phyloP scores from a whole-genome alignment of 163 green algal species.

The Prototheca cutis region DNA sequence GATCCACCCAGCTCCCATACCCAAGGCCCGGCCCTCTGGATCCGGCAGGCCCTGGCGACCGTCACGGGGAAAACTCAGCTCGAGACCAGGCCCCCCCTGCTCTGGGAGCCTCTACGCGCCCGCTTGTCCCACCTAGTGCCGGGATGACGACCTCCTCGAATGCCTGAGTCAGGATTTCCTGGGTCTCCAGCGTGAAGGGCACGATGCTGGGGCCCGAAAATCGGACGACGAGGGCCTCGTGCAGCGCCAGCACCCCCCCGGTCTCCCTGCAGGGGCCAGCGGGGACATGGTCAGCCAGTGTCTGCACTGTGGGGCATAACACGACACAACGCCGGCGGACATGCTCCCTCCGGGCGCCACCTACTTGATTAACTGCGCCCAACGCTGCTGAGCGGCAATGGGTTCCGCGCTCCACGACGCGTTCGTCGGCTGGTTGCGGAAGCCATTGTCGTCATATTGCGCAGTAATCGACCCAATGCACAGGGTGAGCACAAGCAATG shows the following conservation, averaged over 20 bases:
- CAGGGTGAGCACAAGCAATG: too few relatives aligned
- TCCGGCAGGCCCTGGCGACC: too few relatives aligned
- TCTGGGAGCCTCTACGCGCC: too few relatives aligned
- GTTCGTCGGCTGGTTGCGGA: not conserved
- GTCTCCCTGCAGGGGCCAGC: not conserved
- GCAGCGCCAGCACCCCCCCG: not conserved
- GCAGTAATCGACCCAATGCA: too few relatives aligned
- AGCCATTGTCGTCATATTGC: not conserved
- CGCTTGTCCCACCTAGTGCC: not conserved
- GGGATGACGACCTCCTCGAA: not conserved
- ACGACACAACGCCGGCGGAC: too few relatives aligned
- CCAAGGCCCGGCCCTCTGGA: too few relatives aligned
- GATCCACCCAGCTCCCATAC: too few relatives aligned
- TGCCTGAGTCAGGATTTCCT: not conserved
- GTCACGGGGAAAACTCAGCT: too few relatives aligned
- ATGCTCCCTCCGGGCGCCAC: not conserved
- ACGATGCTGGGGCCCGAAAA: not conserved
- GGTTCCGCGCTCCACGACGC: not conserved
- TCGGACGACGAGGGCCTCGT: not conserved
- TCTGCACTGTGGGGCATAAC: not conserved
- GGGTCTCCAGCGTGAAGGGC: not conserved
- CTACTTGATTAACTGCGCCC: not conserved
- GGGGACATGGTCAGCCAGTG: not conserved
- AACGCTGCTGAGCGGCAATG: not conserved
- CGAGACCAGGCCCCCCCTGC: too few relatives aligned